These are phyloP conservation scores for Thozetella sp. DNA, from an alignment of 495 filamentous ascomycete species.

Conservation along the genomic window DNA sequence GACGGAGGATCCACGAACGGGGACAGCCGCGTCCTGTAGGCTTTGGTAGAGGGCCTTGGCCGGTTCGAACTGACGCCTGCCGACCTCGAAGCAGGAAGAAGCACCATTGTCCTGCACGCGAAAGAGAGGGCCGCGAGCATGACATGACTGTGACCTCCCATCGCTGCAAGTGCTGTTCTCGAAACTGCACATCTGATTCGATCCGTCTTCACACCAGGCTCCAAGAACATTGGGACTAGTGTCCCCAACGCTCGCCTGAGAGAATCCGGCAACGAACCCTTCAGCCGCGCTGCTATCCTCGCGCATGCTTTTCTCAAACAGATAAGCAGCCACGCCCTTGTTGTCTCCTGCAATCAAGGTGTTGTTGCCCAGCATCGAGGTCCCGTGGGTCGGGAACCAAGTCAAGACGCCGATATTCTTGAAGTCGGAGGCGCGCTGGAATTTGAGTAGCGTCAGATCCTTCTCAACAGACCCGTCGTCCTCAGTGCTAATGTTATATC, in stretches of 20 bases:
- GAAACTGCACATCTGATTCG: slow-evolving; percentile 64
- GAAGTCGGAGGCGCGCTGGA: slow-evolving; percentile 70
- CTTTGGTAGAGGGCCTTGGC: slow-evolving; percentile 32
- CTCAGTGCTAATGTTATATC: slow-evolving; percentile 60
- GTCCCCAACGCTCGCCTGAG: slow-evolving; percentile 92
- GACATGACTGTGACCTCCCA: slow-evolving; percentile 73
- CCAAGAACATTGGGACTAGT: slow-evolving; percentile 87
- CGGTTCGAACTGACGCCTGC: slow-evolving; percentile 65
- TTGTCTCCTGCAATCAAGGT: slow-evolving; percentile 92
- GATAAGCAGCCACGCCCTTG: slow-evolving; percentile 88
- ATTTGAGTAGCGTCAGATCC: slow-evolving; percentile 79
- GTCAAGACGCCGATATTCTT: slow-evolving; percentile 80
- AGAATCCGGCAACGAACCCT: slow-evolving; percentile 87
- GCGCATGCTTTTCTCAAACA: slow-evolving; percentile 76
- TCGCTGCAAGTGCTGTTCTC: slow-evolving; percentile 76
- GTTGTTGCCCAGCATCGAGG: slow-evolving; percentile 90
- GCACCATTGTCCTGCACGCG: slow-evolving; percentile 68
- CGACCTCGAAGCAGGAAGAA: slow-evolving; percentile 75
- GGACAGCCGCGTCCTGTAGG: neutral
- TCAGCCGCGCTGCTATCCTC: slow-evolving; percentile 42
- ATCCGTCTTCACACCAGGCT: slow-evolving; percentile 78
- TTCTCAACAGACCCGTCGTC: slow-evolving; percentile 81
- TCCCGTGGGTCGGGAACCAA: slow-evolving; percentile 95
- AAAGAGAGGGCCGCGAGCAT: slow-evolving; percentile 80
- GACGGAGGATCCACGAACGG: slow-evolving; percentile 52